These are phyloP conservation scores for Globisporangium barbulae DNA, from an alignment of 352 stramenopile species.

Conservation along the genomic window DNA sequence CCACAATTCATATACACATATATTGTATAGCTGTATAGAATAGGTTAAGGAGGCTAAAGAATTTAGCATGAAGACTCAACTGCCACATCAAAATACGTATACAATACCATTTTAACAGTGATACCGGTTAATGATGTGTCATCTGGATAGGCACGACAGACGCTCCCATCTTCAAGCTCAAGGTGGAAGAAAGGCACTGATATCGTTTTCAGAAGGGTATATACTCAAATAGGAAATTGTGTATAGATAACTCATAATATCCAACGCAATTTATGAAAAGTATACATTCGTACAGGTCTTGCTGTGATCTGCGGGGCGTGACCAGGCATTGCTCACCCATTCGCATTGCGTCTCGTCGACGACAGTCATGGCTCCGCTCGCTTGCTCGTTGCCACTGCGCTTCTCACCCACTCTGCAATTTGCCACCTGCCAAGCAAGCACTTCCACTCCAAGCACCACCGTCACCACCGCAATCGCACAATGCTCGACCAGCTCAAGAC, in stretches of 20 bases:
- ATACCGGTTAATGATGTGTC: too few species aligned
- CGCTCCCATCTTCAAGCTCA: neutral
- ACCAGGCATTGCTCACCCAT: constrained; percentile 1
- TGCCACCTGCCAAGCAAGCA: constrained; percentile 1
- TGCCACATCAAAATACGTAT: too few species aligned
- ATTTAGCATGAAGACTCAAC: too few species aligned
- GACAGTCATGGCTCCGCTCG: constrained; percentile 3
- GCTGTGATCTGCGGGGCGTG: neutral
- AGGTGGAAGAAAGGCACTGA: neutral
- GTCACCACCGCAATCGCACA: neutral
- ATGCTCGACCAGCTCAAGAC: constrained; percentile 81
- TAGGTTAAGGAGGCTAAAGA: too few species aligned
- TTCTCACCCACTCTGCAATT: constrained; percentile 41
- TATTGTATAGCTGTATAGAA: neutral
- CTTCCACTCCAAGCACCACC: neutral
- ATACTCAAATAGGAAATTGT: neutral
- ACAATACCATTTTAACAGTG: too few species aligned
- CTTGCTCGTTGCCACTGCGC: neutral
- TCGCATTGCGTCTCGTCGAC: constrained; percentile 9
- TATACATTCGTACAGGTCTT: neutral
- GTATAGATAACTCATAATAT: neutral
- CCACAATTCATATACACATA: neutral
- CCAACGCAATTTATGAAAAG: neutral
- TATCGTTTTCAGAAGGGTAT: neutral
- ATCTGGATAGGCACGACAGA: too few species aligned